phyloP scores from a whole-genome alignment of 176 grass and related monocot species.

The Cocos nucifera region DNA sequence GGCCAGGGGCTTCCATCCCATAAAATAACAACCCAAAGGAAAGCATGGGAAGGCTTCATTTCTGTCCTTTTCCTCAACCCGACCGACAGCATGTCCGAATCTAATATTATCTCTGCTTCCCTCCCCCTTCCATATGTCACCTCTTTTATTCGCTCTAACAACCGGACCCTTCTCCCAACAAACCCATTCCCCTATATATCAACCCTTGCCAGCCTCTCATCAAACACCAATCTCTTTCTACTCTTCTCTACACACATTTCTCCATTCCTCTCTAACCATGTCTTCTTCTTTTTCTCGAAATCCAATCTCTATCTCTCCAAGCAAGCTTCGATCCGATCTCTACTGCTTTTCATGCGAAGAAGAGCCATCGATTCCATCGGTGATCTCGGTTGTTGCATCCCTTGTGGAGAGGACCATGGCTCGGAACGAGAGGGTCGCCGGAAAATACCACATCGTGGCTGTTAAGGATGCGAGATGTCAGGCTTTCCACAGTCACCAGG shows the following conservation, averaged over 20 bases:
- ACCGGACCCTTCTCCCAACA: too few relatives aligned
- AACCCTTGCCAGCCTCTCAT: background rate
- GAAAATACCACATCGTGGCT: background rate
- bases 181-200: background rate
- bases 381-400: constrained; percentile 68
- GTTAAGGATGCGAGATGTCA: background rate
- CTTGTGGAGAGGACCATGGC: constrained; percentile 66
- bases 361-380: constrained; percentile 21
- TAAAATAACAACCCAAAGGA: constrained; percentile 2
- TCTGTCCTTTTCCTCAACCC: constrained; percentile 10
- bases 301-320: constrained; percentile 24
- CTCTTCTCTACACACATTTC: constrained; percentile 2
- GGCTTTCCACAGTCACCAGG: constrained; percentile 47
- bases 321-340: constrained; percentile 25
- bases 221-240: background rate
- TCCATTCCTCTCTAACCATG: constrained; percentile 1
- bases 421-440: constrained; percentile 43
- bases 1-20: too few relatives aligned
- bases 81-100: constrained; percentile 2
- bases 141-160: too few relatives aligned
- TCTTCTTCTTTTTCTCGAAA: background rate
- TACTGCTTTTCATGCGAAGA: constrained; percentile 28
- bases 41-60: constrained; percentile 4
- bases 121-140: background rate
- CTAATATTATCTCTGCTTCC: constrained; percentile 1